Percentiles rank a stretch among this genome's conserved stretches.
Conservation (phyloP, 129 eudicot genomes). For the Chrysanthemum lavandulifolium region DNA sequence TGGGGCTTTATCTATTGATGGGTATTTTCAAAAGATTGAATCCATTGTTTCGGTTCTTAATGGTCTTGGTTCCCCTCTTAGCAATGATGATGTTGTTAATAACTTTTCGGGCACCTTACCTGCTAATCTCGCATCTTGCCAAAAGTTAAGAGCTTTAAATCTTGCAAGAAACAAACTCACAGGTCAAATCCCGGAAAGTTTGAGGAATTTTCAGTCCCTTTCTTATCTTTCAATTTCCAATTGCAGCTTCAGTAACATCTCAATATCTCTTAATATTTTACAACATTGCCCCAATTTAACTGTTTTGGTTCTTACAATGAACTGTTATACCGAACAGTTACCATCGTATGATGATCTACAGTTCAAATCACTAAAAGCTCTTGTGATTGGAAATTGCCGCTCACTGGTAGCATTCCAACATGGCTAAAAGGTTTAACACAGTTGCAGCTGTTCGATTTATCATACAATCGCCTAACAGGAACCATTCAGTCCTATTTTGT, state of each 20-base stretch:
- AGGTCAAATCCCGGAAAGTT: constrained; percentile 65
- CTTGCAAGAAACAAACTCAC: constrained; percentile 48
- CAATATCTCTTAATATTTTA: constrained; percentile 42
- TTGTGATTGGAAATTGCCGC: constrained; percentile 62
- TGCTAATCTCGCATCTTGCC: constrained; percentile 52
- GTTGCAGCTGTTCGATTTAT: constrained; percentile 67
- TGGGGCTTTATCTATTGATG: no score
- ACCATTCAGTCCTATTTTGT: constrained; percentile 61
- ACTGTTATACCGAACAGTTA: constrained; percentile 51
- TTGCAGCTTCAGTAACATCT: constrained; percentile 52
- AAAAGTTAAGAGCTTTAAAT: constrained; percentile 46
- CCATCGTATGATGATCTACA: constrained; percentile 43
- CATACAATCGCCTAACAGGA: constrained; percentile 59
- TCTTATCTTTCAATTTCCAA: constrained; percentile 66
- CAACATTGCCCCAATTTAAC: constrained; percentile 66
- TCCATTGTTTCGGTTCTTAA: no score
- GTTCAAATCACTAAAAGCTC: constrained; percentile 51
- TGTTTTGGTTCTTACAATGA: constrained; percentile 60
- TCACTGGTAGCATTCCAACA: constrained; percentile 60
- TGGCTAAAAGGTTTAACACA: constrained; percentile 50
- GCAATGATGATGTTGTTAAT: constrained; percentile 13
- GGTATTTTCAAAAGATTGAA: no score
- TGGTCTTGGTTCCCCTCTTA: no score
- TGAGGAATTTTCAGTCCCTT: constrained; percentile 49
- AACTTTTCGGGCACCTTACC: constrained; percentile 55